Evolutionary conservation across 345 rosid species (phyloP).

Genomic region (Corymbia maculata): DNA sequence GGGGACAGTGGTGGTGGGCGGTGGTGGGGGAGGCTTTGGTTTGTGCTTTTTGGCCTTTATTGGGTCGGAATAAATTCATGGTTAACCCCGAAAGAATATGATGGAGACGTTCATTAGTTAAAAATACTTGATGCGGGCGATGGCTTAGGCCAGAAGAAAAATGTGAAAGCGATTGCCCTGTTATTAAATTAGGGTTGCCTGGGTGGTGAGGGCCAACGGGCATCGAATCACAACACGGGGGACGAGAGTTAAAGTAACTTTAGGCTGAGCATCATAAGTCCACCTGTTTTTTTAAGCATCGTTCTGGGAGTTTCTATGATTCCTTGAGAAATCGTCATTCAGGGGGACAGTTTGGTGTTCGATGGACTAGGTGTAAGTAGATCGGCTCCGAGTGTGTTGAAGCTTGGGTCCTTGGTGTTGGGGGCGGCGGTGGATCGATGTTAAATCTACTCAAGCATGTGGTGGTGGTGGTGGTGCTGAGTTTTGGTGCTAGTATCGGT

Average conservation of each 20-base stretch:
- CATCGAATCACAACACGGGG: neutral
- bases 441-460: neutral
- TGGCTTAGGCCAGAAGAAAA: neutral
- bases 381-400: neutral
- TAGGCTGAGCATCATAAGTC: neutral
- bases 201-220: neutral
- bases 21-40: neutral
- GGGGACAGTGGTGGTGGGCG: neutral
- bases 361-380: neutral
- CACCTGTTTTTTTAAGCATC: neutral
- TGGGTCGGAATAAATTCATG: neutral
- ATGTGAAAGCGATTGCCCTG: neutral
- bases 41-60: neutral
- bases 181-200: neutral
- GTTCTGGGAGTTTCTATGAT: neutral
- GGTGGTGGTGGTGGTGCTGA: accelerated
- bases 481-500: too few species aligned
- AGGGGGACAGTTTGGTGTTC: neutral
- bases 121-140: neutral
- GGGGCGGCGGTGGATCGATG: accelerated
- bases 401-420: neutral
- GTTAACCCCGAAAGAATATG: neutral
- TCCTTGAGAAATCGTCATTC: neutral
- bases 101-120: neutral
- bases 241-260: neutral